Conservation (phyloP, 305 asterid genomes). For the Fraxinus latifolia region DNA sequence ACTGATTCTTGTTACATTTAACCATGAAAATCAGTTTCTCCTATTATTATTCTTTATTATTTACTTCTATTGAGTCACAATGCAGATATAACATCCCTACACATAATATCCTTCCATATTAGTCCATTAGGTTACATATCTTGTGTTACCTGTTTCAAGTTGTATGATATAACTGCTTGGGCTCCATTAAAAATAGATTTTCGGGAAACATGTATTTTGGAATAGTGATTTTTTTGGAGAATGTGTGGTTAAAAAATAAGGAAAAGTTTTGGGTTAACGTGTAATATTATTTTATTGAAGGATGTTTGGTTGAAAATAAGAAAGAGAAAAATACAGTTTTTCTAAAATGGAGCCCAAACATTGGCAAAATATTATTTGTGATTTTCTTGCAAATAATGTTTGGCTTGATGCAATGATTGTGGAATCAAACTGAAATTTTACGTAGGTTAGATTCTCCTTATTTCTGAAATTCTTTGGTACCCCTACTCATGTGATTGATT, state of each 20-base stretch:
- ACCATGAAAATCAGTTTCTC: conserved; percentile 13
- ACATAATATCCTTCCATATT: conserved; percentile 1
- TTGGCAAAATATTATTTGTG: neutral
- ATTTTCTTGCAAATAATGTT: conserved; percentile 1
- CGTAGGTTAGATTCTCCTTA: neutral
- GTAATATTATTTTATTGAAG: neutral
- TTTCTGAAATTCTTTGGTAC: neutral
- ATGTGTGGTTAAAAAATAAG: neutral
- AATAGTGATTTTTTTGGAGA: neutral
- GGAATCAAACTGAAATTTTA: conserved; percentile 4
- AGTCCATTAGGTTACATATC: conserved; percentile 8
- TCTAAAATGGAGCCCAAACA: neutral
- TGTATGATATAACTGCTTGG: neutral
- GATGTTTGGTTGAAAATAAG: neutral
- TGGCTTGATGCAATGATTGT: conserved; percentile 1
- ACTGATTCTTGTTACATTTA: conserved; percentile 5
- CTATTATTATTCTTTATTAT: neutral
- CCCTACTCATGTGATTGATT: conserved; percentile 3
- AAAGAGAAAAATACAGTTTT: neutral
- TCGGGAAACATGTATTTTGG: neutral
- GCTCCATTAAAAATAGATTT: neutral
- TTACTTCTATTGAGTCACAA: conserved; percentile 9
- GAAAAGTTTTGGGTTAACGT: neutral
- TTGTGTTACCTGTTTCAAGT: neutral
- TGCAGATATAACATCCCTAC: conserved; percentile 11